Evolutionary conservation across 1,284 basidiomycete species (phyloP).

Genomic region (Ganoderma meredithae): DNA sequence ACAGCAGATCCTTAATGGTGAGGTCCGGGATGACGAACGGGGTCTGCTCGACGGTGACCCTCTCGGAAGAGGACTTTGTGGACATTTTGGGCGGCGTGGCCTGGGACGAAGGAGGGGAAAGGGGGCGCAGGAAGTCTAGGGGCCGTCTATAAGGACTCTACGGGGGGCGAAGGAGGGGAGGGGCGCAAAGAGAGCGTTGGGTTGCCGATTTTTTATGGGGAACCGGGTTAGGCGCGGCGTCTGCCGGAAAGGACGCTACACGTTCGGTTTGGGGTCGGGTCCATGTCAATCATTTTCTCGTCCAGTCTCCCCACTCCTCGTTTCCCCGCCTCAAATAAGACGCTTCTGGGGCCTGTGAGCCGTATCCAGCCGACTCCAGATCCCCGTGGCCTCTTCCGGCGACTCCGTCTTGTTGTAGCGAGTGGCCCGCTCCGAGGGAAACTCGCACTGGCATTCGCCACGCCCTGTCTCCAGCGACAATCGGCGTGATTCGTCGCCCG

Average conservation of each 20-base stretch:
- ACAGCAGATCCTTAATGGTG: slow-evolving; percentile 86
- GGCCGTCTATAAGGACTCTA: slow-evolving; percentile 32
- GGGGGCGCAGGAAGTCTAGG: slow-evolving; percentile 22
- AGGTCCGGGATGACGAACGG: slow-evolving; percentile 81
- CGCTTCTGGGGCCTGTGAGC: slow-evolving; percentile 7
- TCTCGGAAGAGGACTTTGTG: slow-evolving; percentile 38
- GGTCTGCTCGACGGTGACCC: slow-evolving; percentile 59
- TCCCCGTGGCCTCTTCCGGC: not conserved
- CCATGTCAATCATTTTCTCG: slow-evolving; percentile 9
- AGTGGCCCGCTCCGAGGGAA: not conserved
- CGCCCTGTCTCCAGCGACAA: not conserved
- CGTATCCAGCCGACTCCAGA: slow-evolving; percentile 4
- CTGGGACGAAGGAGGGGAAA: slow-evolving; percentile 19
- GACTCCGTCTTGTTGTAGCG: not conserved
- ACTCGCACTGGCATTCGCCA: not conserved
- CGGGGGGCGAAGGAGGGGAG: slow-evolving; percentile 24
- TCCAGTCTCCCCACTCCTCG: slow-evolving; percentile 1
- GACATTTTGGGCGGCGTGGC: slow-evolving; percentile 31
- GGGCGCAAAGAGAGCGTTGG: slow-evolving; percentile 19
- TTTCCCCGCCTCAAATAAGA: not conserved
- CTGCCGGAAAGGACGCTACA: slow-evolving; percentile 23
- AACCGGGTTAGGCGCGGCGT: slow-evolving; percentile 26
- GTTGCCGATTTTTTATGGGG: slow-evolving; percentile 32
- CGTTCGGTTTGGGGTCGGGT: slow-evolving; percentile 19
- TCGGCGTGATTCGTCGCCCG: slow-evolving; percentile 3